Evolutionary conservation across 1,284 basidiomycete genomes (phyloP), one percentile per base, ranked within the genome.

Genomic region (Boletellus dicymbophilus): DNA sequence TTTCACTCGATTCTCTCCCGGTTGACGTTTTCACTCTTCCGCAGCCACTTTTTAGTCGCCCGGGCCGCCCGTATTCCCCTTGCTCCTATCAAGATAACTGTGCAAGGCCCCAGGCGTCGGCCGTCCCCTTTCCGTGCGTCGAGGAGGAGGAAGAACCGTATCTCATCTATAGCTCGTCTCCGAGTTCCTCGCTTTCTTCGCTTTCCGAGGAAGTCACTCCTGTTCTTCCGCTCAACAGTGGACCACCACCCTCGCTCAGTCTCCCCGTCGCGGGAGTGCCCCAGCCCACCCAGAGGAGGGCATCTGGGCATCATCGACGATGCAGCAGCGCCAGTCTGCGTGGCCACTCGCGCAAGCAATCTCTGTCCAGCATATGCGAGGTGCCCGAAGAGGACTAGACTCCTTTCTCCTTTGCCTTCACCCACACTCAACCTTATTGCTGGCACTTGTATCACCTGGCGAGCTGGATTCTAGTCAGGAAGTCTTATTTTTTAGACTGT

Each of bases 101-200:
- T 26, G n/a, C 30, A 4, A 26, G 44, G 3, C 13, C 52, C 3
- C 56, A 51, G 6, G 31, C 65, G 18, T 64, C 67, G 20, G 38
- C 44, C 37, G 30, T 69, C 13, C 62, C 67, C 5, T 66, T 67
- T 11, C 64, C 64, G n/a, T 56, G 49, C 12, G 48, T 56, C 5
- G 68, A 68, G 27, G 63, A 61, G 25, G 63, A 66, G 2, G 67
- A 67, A 27, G 68, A 70, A 16, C 65, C 65, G 9, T 67, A 67
- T 28, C 37, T 67, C 46, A 70, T 67, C 12, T 67, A 67, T 25
- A 70, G 68, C 47, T 66, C 65, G n/a, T 67, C 65, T 25, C 69
- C 68, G 4, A 67, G 50, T 4, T 65, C 68, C 0, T 68, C 67
- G 25, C 51, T 69, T 4, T 69, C 65, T 6, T 66, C 68, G 8